A percentile compares a stretch with the other conserved stretches of the same genome.
These are phyloP conservation scores for Neofusicoccum parvum DNA, from an alignment of 2,329 filamentous ascomycete species.

Conservation along the genomic window DNA sequence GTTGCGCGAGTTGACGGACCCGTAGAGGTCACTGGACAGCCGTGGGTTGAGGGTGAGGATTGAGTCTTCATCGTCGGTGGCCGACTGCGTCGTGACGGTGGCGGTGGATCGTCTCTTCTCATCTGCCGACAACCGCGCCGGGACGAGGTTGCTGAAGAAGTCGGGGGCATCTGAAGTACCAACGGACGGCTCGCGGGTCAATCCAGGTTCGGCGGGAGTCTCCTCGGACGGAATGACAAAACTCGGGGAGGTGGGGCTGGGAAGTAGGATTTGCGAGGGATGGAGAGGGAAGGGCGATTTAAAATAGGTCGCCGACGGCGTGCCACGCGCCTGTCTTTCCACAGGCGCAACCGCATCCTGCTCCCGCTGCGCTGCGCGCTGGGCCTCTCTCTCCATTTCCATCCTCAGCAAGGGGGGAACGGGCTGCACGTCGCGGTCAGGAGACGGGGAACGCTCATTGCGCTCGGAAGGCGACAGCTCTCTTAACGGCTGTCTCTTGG, in stretches of 20 bases:
- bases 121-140: neutral
- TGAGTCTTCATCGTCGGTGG: neutral
- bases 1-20: constrained; percentile 8
- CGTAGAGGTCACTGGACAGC: constrained; percentile 5
- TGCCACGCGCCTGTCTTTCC: constrained; percentile 11
- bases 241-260: neutral
- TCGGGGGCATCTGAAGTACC: constrained; percentile 11
- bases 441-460: constrained; percentile 7
- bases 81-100: neutral
- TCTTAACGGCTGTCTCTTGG: constrained; percentile 8
- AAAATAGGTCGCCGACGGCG: constrained; percentile 13
- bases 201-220: neutral
- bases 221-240: neutral
- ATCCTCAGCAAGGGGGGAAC: constrained; percentile 9
- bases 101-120: neutral
- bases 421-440: constrained; percentile 1
- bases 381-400: constrained; percentile 1
- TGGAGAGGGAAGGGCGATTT: constrained; percentile 5
- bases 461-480: constrained; percentile 19
- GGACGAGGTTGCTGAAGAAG: constrained; percentile 1
- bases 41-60: neutral
- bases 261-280: constrained; percentile 14
- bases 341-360: neutral
- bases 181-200: neutral
- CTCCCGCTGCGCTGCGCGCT: constrained; percentile 1